These are phyloP conservation scores for Candida nonsorbophila DNA, from an alignment of 805 yeast species.

Conservation along the genomic window DNA sequence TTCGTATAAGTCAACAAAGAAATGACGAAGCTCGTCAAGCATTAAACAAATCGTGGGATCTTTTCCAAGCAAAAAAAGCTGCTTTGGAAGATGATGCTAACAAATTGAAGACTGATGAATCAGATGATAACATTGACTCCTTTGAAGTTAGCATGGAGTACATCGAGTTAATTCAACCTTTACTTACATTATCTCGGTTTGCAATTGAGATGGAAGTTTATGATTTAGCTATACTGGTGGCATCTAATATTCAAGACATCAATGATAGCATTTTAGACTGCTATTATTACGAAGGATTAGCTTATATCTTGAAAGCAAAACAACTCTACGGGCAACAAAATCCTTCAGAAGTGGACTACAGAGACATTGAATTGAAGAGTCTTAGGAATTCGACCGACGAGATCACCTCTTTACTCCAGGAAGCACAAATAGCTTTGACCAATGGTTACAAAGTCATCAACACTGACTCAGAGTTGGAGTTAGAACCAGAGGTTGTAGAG, in stretches of 20 bases:
- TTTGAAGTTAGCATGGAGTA: slow-evolving; percentile 47
- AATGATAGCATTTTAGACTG: slow-evolving; percentile 83
- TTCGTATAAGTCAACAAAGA: slow-evolving; percentile 82
- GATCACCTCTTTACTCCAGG: slow-evolving; percentile 23
- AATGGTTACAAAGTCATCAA: slow-evolving; percentile 40
- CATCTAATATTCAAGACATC: slow-evolving; percentile 62
- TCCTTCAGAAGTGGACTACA: slow-evolving; percentile 34
- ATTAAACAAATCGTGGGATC: slow-evolving; percentile 63
- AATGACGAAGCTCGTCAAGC: slow-evolving; percentile 69
- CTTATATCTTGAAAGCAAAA: slow-evolving; percentile 47
- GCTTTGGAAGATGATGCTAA: slow-evolving; percentile 38
- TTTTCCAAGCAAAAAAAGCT: slow-evolving; percentile 51
- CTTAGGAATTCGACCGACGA: slow-evolving; percentile 19
- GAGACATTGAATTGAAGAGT: slow-evolving; percentile 28
- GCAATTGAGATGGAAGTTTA: slow-evolving; percentile 72
- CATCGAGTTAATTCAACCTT: slow-evolving; percentile 66
- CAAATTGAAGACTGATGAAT: neutral
- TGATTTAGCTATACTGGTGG: slow-evolving; percentile 63
- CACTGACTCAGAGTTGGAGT: slow-evolving; percentile 33
- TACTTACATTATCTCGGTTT: slow-evolving; percentile 66
- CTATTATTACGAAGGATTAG: slow-evolving; percentile 78
- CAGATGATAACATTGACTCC: slow-evolving; percentile 17
- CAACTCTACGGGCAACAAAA: slow-evolving; percentile 15
- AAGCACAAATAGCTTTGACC: slow-evolving; percentile 39
- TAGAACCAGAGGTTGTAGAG: slow-evolving; percentile 54